phyloP scores from a whole-genome alignment of 192 early-diverging fungal species.

The Backusella liffmaniae region DNA sequence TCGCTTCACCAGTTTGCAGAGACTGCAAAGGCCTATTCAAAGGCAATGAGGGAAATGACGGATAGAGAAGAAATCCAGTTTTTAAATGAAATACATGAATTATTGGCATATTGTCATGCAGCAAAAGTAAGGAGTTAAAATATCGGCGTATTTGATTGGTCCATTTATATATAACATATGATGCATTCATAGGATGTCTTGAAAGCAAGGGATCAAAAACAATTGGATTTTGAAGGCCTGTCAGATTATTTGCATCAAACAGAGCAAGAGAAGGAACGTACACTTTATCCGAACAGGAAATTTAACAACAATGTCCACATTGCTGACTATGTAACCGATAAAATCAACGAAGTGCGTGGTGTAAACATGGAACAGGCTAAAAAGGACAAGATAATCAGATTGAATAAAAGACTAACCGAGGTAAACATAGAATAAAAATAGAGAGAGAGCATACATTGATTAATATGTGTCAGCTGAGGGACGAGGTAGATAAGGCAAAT shows the following conservation, averaged over 20 bases:
- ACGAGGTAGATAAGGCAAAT: constrained; percentile 76
- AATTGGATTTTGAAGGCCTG: constrained; percentile 92
- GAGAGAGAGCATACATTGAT: background rate
- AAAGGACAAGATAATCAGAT: constrained; percentile 74
- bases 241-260: constrained; percentile 74
- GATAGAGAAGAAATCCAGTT: constrained; percentile 64
- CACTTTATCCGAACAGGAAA: constrained; percentile 62
- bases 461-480: constrained; percentile 61
- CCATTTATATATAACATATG: background rate
- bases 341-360: constrained; percentile 86
- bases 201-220: constrained; percentile 88
- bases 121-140: constrained; percentile 56
- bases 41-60: constrained; percentile 70
- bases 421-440: constrained; percentile 35
- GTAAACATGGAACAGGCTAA: constrained; percentile 80
- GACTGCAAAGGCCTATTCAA: constrained; percentile 66
- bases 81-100: constrained; percentile 81
- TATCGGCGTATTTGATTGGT: background rate
- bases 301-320: constrained; percentile 51
- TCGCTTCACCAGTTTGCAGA: constrained; percentile 76
- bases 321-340: constrained; percentile 81
- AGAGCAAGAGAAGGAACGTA: constrained; percentile 68
- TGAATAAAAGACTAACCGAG: constrained; percentile 70
- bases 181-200: constrained; percentile 61
- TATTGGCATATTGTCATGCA: constrained; percentile 76